Evolutionary conservation across 495 filamentous ascomycete species (phyloP).

Genomic region (Lasiosphaeriaceae sp.): DNA sequence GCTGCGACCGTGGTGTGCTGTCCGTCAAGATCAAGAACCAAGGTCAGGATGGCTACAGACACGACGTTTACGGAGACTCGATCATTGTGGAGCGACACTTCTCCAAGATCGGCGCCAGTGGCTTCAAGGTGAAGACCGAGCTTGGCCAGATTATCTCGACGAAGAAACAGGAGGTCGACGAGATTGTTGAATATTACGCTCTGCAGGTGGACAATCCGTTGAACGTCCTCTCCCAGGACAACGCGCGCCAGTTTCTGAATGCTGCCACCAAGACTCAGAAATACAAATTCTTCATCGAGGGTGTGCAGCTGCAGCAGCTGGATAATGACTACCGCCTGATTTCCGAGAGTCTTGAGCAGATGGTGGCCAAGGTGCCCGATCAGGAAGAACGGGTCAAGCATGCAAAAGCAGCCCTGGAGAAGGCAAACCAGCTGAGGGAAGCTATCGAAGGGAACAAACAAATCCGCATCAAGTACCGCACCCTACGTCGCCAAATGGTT

Average conservation of each 20-base stretch:
- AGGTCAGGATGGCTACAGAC: constrained; percentile 76
- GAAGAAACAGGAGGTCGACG: constrained; percentile 84
- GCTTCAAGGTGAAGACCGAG: constrained; percentile 81
- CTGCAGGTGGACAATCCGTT: constrained; percentile 97
- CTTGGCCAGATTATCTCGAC: constrained; percentile 69
- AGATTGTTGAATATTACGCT: constrained; percentile 87
- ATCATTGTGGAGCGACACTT: constrained; percentile 92
- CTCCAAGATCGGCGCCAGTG: constrained; percentile 65
- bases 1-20: constrained; percentile 54
- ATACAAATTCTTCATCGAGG: constrained; percentile 95
- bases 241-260: constrained; percentile 89
- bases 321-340: constrained; percentile 87
- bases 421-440: constrained; percentile 46
- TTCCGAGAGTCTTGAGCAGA: constrained; percentile 45
- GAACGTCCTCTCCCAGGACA: constrained; percentile 96
- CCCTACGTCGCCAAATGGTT: constrained; percentile 56
- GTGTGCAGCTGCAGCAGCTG: constrained; percentile 87
- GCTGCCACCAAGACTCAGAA: constrained; percentile 75
- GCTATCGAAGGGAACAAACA: constrained; percentile 54
- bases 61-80: constrained; percentile 75
- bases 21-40: constrained; percentile 86
- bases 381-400: constrained; percentile 62
- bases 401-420: constrained; percentile 35
- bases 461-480: constrained; percentile 49
- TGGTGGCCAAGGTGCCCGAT: constrained; percentile 41